Evolutionary conservation across 371 early-diverging fungal genomes (phyloP).

Genomic region (Lichtheimia hyalospora): DNA sequence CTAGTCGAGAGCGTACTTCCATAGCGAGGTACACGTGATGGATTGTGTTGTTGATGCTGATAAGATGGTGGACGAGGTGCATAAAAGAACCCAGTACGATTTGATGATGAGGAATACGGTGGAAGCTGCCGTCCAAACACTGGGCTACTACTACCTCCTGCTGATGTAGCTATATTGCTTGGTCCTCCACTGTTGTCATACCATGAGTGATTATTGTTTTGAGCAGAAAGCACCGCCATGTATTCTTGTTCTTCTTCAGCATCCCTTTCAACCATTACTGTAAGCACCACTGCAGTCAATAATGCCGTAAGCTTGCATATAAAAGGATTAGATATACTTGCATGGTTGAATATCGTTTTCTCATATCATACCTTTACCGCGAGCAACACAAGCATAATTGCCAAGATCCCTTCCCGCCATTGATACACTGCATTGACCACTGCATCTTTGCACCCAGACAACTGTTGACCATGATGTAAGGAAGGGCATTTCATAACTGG

Average conservation of each 20-base stretch:
- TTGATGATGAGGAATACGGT: slow-evolving; percentile 1
- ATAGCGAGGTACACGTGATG: slow-evolving; percentile 11
- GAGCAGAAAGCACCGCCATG: slow-evolving; percentile 12
- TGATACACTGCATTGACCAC: background rate
- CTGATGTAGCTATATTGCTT: background rate
- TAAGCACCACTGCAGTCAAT: slow-evolving; percentile 10
- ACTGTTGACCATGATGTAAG: background rate
- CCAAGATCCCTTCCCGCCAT: slow-evolving; percentile 10
- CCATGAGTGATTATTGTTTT: slow-evolving; percentile 11
- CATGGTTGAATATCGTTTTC: no score
- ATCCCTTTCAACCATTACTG: slow-evolving; percentile 14
- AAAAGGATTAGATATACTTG: no score
- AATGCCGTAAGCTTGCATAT: slow-evolving; percentile 8
- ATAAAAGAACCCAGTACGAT: slow-evolving; percentile 8
- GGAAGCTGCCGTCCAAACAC: slow-evolving; percentile 9
- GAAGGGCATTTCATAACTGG: slow-evolving; percentile 1
- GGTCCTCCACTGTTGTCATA: background rate
- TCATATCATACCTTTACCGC: slow-evolving; percentile 3
- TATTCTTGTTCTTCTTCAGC: slow-evolving; percentile 14
- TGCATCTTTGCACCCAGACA: slow-evolving; percentile 6
- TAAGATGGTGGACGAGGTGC: slow-evolving; percentile 7
- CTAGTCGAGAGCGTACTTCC: slow-evolving; percentile 11
- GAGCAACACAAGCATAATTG: background rate
- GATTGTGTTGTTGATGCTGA: slow-evolving; percentile 5
- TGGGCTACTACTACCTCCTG: slow-evolving; percentile 4